Evolutionary conservation across 2,329 filamentous ascomycete species (phyloP).

Genomic region (Dactylellina leptospora): DNA sequence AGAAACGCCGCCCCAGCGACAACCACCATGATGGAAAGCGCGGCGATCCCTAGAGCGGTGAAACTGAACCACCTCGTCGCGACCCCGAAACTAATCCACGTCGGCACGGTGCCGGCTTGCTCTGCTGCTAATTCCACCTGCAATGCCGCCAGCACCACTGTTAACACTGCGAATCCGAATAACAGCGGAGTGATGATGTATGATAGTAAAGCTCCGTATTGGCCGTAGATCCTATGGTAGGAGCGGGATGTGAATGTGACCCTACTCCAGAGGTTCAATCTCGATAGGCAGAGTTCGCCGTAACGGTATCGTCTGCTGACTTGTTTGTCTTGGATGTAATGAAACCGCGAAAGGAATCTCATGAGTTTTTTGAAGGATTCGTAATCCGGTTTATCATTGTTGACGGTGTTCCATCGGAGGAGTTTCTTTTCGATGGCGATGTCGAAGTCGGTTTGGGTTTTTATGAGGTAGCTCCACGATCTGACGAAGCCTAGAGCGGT

Average conservation of each 20-base stretch:
- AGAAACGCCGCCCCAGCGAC: neutral
- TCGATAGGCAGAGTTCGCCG: constrained; percentile 59
- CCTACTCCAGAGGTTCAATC: constrained; percentile 57
- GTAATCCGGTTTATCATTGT: constrained; percentile 49
- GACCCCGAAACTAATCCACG: constrained; percentile 8
- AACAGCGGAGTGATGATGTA: constrained; percentile 51
- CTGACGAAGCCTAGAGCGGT: constrained; percentile 59
- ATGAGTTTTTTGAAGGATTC: constrained; percentile 4
- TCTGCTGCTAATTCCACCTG: constrained; percentile 62
- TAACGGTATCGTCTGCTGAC: constrained; percentile 59
- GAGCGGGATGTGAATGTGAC: neutral
- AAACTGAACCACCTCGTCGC: constrained; percentile 9
- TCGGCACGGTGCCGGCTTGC: constrained; percentile 4
- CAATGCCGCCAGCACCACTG: constrained; percentile 59
- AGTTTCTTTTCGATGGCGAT: constrained; percentile 59
- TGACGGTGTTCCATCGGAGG: constrained; percentile 55
- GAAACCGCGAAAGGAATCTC: constrained; percentile 5
- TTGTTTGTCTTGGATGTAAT: constrained; percentile 1
- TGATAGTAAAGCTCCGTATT: neutral
- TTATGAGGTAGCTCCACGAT: constrained; percentile 59
- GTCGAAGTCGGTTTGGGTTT: constrained; percentile 59
- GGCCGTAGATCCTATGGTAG: constrained; percentile 16
- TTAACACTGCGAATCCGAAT: constrained; percentile 56
- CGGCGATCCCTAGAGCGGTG: constrained; percentile 1
- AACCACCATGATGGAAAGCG: neutral